Conservation (phyloP, 1,139 yeast species). For the Hemisphaericaspora xylofermentans region DNA sequence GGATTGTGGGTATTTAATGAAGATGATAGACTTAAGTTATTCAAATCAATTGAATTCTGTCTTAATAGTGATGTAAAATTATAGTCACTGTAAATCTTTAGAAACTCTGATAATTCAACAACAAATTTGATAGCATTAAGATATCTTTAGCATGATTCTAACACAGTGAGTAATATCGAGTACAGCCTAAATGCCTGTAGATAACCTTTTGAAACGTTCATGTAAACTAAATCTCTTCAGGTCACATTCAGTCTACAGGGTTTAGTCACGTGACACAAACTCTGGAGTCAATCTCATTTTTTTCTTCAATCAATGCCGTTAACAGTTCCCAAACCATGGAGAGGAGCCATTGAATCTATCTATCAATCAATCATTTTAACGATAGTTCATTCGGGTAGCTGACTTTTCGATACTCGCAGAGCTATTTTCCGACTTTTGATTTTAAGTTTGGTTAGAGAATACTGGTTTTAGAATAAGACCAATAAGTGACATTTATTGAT, state of each 20-base stretch:
- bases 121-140: no score
- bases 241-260: no score
- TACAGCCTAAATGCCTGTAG: no score
- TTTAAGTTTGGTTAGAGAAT: not conserved
- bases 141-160: no score
- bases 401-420: not conserved
- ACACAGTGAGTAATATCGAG: no score
- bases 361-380: not conserved
- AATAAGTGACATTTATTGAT: not conserved
- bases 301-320: not conserved
- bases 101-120: no score
- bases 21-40: conserved; percentile 65
- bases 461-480: not conserved
- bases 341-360: not conserved
- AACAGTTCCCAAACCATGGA: no score
- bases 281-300: not conserved
- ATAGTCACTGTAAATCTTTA: not conserved
- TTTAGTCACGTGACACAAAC: not conserved
- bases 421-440: not conserved
- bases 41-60: conserved; percentile 58
- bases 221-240: no score
- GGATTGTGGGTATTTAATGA: conserved; percentile 89
- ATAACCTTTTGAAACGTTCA: no score
- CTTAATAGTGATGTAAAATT: conserved; percentile 35
- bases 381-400: not conserved